Percentiles rank a stretch among this genome's conserved stretches.
Evolutionary conservation across 1,284 basidiomycete genomes (phyloP).

Genomic region (Trametes polyzona): DNA sequence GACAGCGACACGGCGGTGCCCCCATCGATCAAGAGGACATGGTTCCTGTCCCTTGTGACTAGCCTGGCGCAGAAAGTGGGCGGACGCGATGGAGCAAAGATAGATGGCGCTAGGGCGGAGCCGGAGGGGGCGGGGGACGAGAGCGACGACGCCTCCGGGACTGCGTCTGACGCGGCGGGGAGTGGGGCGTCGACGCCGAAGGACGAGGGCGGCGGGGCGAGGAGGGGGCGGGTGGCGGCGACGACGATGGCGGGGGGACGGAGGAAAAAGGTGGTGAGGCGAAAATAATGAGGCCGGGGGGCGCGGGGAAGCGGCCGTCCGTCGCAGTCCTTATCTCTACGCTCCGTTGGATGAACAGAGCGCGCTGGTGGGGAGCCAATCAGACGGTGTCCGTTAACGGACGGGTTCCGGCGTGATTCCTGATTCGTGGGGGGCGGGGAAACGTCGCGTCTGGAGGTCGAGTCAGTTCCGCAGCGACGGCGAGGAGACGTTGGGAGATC

Average conservation of each 20-base stretch:
- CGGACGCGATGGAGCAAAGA: constrained; percentile 28
- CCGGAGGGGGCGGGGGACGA: constrained; percentile 33
- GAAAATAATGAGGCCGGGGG: neutral
- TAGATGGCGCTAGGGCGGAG: constrained; percentile 19
- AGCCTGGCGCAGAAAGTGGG: constrained; percentile 39
- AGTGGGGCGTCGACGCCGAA: constrained; percentile 47
- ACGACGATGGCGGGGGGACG: constrained; percentile 62
- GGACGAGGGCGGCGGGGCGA: constrained; percentile 24
- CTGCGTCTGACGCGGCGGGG: constrained; percentile 39
- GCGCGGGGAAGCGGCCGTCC: constrained; percentile 7
- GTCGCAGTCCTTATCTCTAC: constrained; percentile 7
- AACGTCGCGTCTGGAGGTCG: constrained; percentile 7
- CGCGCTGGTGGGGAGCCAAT: constrained; percentile 7
- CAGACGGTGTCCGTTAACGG: neutral
- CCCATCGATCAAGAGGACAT: constrained; percentile 54
- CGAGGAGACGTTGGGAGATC: neutral
- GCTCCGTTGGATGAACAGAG: constrained; percentile 7
- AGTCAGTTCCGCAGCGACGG: neutral
- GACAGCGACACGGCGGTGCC: constrained; percentile 50
- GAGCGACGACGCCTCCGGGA: constrained; percentile 40
- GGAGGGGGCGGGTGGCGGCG: constrained; percentile 39
- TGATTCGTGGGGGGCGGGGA: constrained; percentile 9
- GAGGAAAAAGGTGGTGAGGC: constrained; percentile 52
- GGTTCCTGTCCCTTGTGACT: constrained; percentile 49
- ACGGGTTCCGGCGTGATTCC: constrained; percentile 11